These are phyloP conservation scores for Penicillium verhagenii DNA, from an alignment of 495 filamentous ascomycete species.

Conservation along the genomic window DNA sequence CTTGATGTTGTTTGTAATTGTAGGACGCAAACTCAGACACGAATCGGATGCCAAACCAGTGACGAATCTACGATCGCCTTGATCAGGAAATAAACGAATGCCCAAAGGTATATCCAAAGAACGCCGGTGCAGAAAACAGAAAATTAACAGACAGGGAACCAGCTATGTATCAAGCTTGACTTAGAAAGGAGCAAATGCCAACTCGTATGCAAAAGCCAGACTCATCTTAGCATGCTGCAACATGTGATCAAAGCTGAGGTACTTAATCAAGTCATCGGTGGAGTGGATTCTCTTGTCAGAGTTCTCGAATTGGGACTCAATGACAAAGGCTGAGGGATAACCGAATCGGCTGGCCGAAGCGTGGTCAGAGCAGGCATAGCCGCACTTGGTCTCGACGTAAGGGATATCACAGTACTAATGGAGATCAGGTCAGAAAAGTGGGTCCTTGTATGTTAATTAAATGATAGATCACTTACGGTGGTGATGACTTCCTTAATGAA, in stretches of 20 bases:
- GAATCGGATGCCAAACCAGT: slow-evolving; percentile 1
- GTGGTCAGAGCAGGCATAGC: slow-evolving; percentile 96
- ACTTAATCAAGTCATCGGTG: slow-evolving; percentile 83
- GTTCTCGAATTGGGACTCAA: slow-evolving; percentile 84
- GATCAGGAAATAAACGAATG: background rate
- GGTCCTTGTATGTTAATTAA: background rate
- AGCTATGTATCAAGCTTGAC: background rate
- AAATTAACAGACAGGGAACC: background rate
- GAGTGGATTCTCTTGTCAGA: slow-evolving; percentile 88
- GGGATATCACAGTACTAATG: slow-evolving; percentile 85
- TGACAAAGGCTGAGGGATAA: slow-evolving; percentile 94
- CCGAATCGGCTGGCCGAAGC: slow-evolving; percentile 94
- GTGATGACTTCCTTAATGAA: slow-evolving; percentile 91
- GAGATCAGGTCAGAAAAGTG: slow-evolving; percentile 8
- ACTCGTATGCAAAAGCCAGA: slow-evolving; percentile 83
- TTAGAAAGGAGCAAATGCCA: slow-evolving; percentile 54
- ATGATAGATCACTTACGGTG: slow-evolving; percentile 48
- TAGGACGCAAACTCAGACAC: background rate
- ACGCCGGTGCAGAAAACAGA: background rate
- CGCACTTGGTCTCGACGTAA: slow-evolving; percentile 88
- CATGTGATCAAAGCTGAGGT: slow-evolving; percentile 96
- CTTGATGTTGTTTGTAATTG: background rate
- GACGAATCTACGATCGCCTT: background rate
- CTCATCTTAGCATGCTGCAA: slow-evolving; percentile 93
- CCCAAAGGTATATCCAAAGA: slow-evolving; percentile 8